Evolutionary conservation across 257 asterid genomes (phyloP).

Genomic region (Solanum appendiculatum): DNA sequence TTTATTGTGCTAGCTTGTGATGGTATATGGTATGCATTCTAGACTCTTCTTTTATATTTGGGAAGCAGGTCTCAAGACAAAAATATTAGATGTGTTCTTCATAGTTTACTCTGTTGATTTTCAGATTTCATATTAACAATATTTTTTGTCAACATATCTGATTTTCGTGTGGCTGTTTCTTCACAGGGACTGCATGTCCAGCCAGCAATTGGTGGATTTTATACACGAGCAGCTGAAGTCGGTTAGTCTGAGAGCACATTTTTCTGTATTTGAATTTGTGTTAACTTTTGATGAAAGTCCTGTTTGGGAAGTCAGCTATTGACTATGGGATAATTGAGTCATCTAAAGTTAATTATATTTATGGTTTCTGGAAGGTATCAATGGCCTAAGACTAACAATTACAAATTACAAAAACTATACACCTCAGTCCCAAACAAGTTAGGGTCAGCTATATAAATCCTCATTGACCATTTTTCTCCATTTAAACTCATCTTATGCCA

Average conservation of each 20-base stretch:
- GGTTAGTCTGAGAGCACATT: slow-evolving; percentile 31
- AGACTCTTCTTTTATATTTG: background rate
- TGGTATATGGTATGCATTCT: slow-evolving; percentile 73
- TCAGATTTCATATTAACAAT: background rate
- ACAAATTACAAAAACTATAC: background rate
- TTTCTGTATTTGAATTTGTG: background rate
- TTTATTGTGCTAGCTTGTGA: slow-evolving; percentile 94
- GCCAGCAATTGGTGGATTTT: slow-evolving; percentile 89
- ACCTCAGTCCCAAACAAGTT: background rate
- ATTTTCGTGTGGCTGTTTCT: background rate
- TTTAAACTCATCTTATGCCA: background rate
- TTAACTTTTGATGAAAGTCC: background rate
- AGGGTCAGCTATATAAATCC: background rate
- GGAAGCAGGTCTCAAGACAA: background rate
- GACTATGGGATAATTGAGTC: background rate
- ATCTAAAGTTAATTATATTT: background rate
- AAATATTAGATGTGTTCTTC: background rate
- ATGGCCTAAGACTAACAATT: background rate
- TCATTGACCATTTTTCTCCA: background rate
- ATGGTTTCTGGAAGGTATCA: background rate
- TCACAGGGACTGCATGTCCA: slow-evolving; percentile 95
- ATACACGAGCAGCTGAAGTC: slow-evolving; percentile 73
- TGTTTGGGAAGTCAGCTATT: background rate
- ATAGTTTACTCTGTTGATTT: background rate
- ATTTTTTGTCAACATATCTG: background rate